phyloP scores from a whole-genome alignment of 768 basidiomycete species.

The Pulveroboletus sp. region DNA sequence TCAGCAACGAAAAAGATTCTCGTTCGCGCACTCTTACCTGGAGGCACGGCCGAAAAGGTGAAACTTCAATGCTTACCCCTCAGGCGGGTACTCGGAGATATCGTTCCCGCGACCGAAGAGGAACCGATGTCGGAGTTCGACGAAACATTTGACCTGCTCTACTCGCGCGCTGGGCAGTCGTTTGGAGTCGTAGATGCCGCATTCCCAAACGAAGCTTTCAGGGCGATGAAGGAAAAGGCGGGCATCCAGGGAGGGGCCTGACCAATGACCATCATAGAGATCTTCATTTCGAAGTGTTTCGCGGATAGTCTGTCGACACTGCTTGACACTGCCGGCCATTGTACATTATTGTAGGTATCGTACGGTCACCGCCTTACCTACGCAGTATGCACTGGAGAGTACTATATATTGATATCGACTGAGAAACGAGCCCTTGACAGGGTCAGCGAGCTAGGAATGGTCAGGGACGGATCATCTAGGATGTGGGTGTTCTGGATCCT shows the following conservation, averaged over 20 bases:
- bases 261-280: too few species aligned
- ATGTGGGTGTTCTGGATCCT: conserved; percentile 9
- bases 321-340: neutral
- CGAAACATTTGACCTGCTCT: conserved; percentile 25
- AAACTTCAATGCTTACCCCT: conserved; percentile 26
- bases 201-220: conserved; percentile 19
- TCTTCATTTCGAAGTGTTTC: neutral
- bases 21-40: conserved; percentile 28
- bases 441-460: neutral
- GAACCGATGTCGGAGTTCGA: conserved; percentile 17
- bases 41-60: conserved; percentile 22
- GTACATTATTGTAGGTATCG: conserved; percentile 6
- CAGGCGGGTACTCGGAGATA: conserved; percentile 12
- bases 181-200: conserved; percentile 21
- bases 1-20: conserved; percentile 21
- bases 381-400: conserved; percentile 1
- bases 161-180: conserved; percentile 19
- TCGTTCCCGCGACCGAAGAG: conserved; percentile 3
- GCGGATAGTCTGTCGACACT: too few species aligned
- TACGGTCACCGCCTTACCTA: conserved; percentile 1
- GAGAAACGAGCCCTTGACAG: neutral
- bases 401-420: conserved; percentile 4
- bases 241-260: neutral
- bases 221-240: conserved; percentile 11
- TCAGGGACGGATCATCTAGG: conserved; percentile 8